phyloP scores from a whole-genome alignment of 169 alveolate species.

The Amoebophrya sp. region DNA sequence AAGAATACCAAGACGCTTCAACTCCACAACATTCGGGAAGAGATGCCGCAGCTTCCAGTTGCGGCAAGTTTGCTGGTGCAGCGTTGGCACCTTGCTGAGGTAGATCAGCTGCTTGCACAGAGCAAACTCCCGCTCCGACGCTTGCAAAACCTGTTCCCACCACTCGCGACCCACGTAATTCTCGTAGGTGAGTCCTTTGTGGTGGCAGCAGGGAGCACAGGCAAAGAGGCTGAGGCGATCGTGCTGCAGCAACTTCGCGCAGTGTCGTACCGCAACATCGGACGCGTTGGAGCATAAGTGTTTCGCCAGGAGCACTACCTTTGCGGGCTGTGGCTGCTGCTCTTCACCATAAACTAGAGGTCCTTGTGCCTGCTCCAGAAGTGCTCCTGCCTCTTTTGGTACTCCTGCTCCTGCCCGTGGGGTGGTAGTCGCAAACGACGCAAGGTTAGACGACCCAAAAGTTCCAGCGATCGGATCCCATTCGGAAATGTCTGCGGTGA shows the following conservation, averaged over 20 bases:
- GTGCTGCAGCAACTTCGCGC: neutral
- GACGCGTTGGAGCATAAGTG: neutral
- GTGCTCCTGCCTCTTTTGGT: too few species aligned
- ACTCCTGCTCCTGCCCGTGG: too few species aligned
- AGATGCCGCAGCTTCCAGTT: neutral
- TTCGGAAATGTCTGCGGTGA: too few species aligned
- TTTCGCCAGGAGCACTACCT: neutral
- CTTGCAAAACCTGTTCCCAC: neutral
- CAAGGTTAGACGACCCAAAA: too few species aligned
- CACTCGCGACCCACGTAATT: neutral
- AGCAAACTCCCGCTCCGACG: neutral
- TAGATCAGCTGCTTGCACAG: neutral
- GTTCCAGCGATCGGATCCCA: too few species aligned
- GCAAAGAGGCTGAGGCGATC: neutral
- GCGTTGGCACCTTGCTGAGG: neutral
- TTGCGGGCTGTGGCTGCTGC: neutral
- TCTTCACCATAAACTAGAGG: too few species aligned
- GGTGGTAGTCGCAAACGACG: too few species aligned
- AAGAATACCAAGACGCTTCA: neutral
- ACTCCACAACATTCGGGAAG: neutral
- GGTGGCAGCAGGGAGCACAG: constrained; percentile 4
- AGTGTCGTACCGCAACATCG: neutral
- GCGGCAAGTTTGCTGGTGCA: neutral
- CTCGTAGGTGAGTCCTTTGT: neutral
- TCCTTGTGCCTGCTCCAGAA: too few species aligned